A percentile compares a stretch with the other conserved stretches of the same genome.
Evolutionary conservation across 331 rosid species (phyloP).

Genomic region (Acacia pycnantha): DNA sequence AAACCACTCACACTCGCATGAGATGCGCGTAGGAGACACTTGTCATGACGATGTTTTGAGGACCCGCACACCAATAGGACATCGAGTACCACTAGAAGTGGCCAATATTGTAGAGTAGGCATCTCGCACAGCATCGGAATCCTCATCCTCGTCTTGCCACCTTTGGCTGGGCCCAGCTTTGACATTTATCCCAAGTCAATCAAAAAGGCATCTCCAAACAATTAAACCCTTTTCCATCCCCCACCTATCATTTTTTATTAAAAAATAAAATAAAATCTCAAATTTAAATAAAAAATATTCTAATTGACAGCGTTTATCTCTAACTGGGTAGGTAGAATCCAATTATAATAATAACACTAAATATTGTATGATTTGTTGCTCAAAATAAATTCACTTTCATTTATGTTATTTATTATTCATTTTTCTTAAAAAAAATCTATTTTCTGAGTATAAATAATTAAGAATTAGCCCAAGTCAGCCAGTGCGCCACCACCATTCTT

Average conservation of each 20-base stretch:
- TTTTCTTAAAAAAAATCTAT: background rate
- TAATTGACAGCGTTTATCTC: background rate
- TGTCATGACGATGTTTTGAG: background rate
- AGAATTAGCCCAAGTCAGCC: conserved; percentile 39
- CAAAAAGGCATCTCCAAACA: conserved; percentile 25
- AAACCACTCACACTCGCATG: background rate
- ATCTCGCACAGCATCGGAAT: conserved; percentile 17
- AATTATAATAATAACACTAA: background rate
- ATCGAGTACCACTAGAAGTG: background rate
- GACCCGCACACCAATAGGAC: background rate
- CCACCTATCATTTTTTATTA: background rate
- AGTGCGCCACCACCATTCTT: conserved; percentile 46
- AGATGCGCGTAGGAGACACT: background rate
- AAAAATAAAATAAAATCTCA: background rate
- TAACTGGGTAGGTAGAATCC: background rate
- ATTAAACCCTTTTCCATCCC: background rate
- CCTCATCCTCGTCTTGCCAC: conserved; percentile 14
- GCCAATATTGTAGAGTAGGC: background rate
- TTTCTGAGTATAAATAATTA: conserved; percentile 44
- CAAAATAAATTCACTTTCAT: background rate
- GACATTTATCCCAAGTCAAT: conserved; percentile 69
- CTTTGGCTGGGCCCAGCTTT: conserved; percentile 33
- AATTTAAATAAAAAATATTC: background rate
- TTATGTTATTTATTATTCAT: background rate
- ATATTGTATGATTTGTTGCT: background rate